Conservation (phyloP, 2,329 filamentous ascomycete species). For the Pseudogymnoascus sp. region DNA sequence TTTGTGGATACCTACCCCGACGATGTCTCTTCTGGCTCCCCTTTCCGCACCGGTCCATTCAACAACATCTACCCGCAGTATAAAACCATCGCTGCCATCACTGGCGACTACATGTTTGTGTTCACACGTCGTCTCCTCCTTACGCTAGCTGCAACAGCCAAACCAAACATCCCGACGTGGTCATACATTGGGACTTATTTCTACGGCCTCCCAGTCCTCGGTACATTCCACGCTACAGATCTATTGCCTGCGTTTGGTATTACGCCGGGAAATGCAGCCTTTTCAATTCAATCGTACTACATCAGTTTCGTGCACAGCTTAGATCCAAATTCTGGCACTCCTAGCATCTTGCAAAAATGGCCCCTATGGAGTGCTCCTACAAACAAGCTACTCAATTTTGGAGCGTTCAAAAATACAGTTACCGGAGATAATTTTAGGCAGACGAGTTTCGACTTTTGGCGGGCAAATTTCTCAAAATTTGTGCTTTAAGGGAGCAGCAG, state of each 20-base stretch:
- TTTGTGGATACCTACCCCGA: constrained; percentile 53
- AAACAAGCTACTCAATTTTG: too few relatives aligned
- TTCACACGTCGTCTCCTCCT: constrained; percentile 57
- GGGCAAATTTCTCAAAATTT: too few relatives aligned
- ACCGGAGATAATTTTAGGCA: too few relatives aligned
- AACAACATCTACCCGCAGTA: constrained; percentile 65
- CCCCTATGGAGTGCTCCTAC: too few relatives aligned
- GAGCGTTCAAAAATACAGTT: too few relatives aligned
- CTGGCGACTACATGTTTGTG: constrained; percentile 65
- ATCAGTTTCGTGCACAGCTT: constrained; percentile 61
- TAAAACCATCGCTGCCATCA: constrained; percentile 62
- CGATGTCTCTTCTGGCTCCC: constrained; percentile 39
- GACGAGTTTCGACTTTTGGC: too few relatives aligned
- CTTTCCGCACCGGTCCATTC: constrained; percentile 55
- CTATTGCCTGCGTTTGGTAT: constrained; percentile 52
- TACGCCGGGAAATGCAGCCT: constrained; percentile 40
- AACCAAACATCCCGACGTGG: constrained; percentile 54
- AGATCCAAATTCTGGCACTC: constrained; percentile 54
- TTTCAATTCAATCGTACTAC: constrained; percentile 59
- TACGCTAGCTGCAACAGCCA: constrained; percentile 25
- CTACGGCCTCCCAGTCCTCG: constrained; percentile 53
- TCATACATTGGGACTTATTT: constrained; percentile 53
- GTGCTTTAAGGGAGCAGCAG: too few relatives aligned
- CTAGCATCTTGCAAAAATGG: constrained; percentile 5
- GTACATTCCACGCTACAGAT: constrained; percentile 66